Conservation (phyloP, 2,329 filamentous ascomycete species). For the Microcera coccophila region DNA sequence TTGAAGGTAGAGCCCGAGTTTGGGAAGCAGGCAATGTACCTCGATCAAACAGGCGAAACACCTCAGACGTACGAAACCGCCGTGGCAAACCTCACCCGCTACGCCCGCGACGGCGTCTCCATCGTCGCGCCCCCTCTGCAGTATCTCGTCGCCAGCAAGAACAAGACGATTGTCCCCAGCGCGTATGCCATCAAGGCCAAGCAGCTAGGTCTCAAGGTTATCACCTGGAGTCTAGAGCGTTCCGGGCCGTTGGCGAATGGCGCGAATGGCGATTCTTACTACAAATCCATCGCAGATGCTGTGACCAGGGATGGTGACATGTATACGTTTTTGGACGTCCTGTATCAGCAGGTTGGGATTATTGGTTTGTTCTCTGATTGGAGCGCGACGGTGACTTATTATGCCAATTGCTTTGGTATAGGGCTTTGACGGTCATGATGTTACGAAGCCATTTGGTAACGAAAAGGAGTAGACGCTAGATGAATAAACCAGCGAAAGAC, state of each 20-base stretch:
- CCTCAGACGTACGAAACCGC: slow-evolving; percentile 49
- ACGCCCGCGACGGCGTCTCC: slow-evolving; percentile 55
- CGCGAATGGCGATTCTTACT: slow-evolving; percentile 51
- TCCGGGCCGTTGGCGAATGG: slow-evolving; percentile 56
- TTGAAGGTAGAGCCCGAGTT: slow-evolving; percentile 57
- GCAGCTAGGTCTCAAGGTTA: slow-evolving; percentile 58
- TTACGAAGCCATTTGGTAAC: not conserved
- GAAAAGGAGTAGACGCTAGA: not conserved
- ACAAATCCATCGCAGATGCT: slow-evolving; percentile 49
- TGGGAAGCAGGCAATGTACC: slow-evolving; percentile 58
- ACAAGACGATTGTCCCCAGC: slow-evolving; percentile 57
- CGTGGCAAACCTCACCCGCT: slow-evolving; percentile 52
- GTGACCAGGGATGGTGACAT: slow-evolving; percentile 63
- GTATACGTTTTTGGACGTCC: slow-evolving; percentile 61
- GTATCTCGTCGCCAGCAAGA: slow-evolving; percentile 53
- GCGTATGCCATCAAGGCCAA: slow-evolving; percentile 59
- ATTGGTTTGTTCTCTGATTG: slow-evolving; percentile 65
- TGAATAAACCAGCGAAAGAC: not conserved
- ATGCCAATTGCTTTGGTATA: slow-evolving; percentile 63
- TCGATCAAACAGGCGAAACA: slow-evolving; percentile 59
- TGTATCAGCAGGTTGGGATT: slow-evolving; percentile 58
- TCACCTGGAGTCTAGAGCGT: slow-evolving; percentile 67
- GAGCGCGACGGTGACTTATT: slow-evolving; percentile 65
- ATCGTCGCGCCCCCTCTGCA: slow-evolving; percentile 61
- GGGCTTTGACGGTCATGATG: slow-evolving; percentile 4